Conservation (phyloP, 2,329 filamentous ascomycete species). For the Fusarium napiforme region DNA sequence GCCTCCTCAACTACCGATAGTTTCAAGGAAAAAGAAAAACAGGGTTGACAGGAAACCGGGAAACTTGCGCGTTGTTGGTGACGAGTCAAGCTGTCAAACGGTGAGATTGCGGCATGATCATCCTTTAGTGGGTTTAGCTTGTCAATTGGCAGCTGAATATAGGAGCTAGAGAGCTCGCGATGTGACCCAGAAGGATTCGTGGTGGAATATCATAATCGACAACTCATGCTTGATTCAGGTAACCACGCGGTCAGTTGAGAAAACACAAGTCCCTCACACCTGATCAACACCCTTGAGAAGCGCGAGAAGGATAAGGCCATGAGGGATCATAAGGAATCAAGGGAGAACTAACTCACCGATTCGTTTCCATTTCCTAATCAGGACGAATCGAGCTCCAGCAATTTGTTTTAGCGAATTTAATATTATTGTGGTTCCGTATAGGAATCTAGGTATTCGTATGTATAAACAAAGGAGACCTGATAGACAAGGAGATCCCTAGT, state of each 20-base stretch:
- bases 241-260: background rate
- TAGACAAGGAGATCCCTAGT: constrained; percentile 7
- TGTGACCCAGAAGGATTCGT: constrained; percentile 20
- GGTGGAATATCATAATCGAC: constrained; percentile 23
- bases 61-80: constrained; percentile 10
- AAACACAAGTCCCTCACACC: background rate
- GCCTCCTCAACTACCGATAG: constrained; percentile 20
- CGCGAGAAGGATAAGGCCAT: background rate
- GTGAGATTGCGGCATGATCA: constrained; percentile 22
- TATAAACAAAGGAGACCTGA: background rate
- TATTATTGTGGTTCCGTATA: constrained; percentile 7
- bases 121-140: constrained; percentile 9
- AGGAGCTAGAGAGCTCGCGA: constrained; percentile 16
- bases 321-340: background rate
- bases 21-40: constrained; percentile 11
- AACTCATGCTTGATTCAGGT: constrained; percentile 7
- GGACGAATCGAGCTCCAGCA: background rate
- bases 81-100: constrained; percentile 36
- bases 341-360: background rate
- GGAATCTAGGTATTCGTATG: background rate
- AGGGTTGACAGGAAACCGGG: constrained; percentile 18
- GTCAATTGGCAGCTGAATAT: constrained; percentile 17
- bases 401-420: constrained; percentile 8
- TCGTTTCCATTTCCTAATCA: background rate
- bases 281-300: background rate